These are phyloP conservation scores for Volutella citrinella DNA, from an alignment of 2,329 filamentous ascomycete species.

Conservation along the genomic window DNA sequence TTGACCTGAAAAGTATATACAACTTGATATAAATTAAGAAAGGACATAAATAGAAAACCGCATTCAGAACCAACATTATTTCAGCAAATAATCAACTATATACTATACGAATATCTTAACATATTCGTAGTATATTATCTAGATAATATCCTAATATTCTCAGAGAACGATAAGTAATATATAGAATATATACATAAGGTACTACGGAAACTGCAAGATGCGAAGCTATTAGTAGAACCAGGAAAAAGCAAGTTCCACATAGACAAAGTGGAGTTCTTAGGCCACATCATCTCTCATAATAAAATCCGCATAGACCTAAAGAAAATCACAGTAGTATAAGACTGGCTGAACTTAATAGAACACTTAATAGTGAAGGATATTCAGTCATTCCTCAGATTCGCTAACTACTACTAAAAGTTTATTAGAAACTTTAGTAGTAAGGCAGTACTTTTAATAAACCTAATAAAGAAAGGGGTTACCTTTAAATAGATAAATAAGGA, in stretches of 20 bases:
- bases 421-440: conserved; percentile 2
- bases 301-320: conserved; percentile 1
- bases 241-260: too few relatives aligned
- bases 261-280: too few relatives aligned
- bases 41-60: conserved; percentile 32
- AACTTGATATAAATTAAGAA: conserved; percentile 27
- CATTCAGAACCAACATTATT: conserved; percentile 27
- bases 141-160: too few relatives aligned
- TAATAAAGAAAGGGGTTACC: not conserved
- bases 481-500: not conserved
- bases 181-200: too few relatives aligned
- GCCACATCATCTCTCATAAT: too few relatives aligned
- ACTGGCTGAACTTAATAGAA: too few relatives aligned
- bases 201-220: conserved; percentile 11
- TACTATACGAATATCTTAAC: not conserved
- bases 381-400: conserved; percentile 2
- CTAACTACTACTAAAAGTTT: conserved; percentile 3
- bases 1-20: conserved; percentile 17
- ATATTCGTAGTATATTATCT: too few relatives aligned
- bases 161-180: too few relatives aligned
- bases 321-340: too few relatives aligned
- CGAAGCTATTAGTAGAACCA: not conserved
- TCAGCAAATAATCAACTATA: conserved; percentile 6
- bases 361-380: conserved; percentile 4
- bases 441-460: conserved; percentile 1